Base-by-base conservation (phyloP, 176 grass and related monocot species). In the Aegilops longissima region DNA sequence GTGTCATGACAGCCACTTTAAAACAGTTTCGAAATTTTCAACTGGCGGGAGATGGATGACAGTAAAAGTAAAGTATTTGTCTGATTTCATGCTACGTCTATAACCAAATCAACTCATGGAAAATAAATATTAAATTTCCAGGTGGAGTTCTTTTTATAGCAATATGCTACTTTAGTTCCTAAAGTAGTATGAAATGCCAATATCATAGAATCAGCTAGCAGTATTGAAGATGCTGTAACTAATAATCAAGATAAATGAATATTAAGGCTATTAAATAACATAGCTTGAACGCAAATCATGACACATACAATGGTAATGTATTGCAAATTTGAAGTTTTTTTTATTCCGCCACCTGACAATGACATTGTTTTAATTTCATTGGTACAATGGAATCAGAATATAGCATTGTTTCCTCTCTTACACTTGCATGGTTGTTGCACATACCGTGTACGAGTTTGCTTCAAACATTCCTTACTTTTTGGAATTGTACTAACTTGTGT, bases 401-500 rank as follows among this genome's bases (percentile, higher is more conserved):
- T 54, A 51, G 18, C 72, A 86, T 12, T 12, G 18, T 59, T 71
- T 63, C 25, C 4, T 38, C 12, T 30, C 17, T 42, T 85, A 49
- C 65, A 13, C 47, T 70, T 39, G 47, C 58, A 9, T 79, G 45
- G 64, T 65, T 69, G 45, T 67, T 86, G 45, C 75, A 39, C 14
- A 56, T 77, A 77, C 61, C 2, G 2, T 66, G 9, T 52, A 25
- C 0, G n/a, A 20, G 66, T 58, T 66, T 38, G 62, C 33, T 47
- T 23, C 8, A 74, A 69, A 44, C 61, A 12, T 30, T 87, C 64
- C 14, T 61, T 47, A 45, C 29, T 61, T 75, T 69, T 66, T 66
- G 23, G 47, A 86, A 69, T 87, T 80, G 45, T 65, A 56, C 17
- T 59, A 79, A 92, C 14, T 83, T 45, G 72, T 81, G 72, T 80